Conservation (phyloP, 768 basidiomycete species). For the Gelatoporia subvermispora region DNA sequence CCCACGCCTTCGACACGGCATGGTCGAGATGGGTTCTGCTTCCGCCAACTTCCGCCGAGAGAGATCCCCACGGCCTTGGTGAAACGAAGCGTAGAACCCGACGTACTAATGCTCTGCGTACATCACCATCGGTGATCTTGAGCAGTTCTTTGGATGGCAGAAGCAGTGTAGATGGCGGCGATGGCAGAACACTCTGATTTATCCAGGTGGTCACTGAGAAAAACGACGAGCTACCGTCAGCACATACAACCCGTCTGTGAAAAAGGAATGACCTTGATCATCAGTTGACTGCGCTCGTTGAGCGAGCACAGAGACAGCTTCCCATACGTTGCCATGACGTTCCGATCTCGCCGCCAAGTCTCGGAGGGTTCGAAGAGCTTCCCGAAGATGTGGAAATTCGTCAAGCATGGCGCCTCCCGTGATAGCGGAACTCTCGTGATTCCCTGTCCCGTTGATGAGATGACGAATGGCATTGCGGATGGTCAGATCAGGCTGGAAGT, state of each 20-base stretch:
- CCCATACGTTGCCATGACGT: conserved; percentile 1
- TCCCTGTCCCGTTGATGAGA: conserved; percentile 18
- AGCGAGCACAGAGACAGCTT: conserved; percentile 5
- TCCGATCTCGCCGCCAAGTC: conserved; percentile 26
- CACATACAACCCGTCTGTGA: conserved; percentile 3
- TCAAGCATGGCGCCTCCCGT: not conserved
- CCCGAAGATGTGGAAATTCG: conserved; percentile 9
- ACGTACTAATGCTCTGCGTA: conserved; percentile 25
- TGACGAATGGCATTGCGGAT: conserved; percentile 71
- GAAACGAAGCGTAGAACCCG: conserved; percentile 65
- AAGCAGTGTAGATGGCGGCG: conserved; percentile 25
- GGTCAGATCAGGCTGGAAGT: conserved; percentile 70
- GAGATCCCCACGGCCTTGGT: conserved; percentile 71
- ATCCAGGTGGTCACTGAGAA: conserved; percentile 16
- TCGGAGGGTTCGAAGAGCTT: conserved; percentile 26
- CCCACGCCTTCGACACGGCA: conserved; percentile 46
- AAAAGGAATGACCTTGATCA: conserved; percentile 32
- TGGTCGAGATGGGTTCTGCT: conserved; percentile 39
- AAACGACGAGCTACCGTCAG: not conserved
- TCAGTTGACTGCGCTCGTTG: conserved; percentile 36
- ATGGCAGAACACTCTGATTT: conserved; percentile 8
- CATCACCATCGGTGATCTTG: conserved; percentile 9
- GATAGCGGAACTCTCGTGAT: not conserved
- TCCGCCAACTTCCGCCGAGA: conserved; percentile 56
- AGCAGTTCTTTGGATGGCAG: conserved; percentile 13